Base-by-base conservation (phyloP, 225 moss, liverwort and hornwort genomes). In the Straminergon stramineum region DNA sequence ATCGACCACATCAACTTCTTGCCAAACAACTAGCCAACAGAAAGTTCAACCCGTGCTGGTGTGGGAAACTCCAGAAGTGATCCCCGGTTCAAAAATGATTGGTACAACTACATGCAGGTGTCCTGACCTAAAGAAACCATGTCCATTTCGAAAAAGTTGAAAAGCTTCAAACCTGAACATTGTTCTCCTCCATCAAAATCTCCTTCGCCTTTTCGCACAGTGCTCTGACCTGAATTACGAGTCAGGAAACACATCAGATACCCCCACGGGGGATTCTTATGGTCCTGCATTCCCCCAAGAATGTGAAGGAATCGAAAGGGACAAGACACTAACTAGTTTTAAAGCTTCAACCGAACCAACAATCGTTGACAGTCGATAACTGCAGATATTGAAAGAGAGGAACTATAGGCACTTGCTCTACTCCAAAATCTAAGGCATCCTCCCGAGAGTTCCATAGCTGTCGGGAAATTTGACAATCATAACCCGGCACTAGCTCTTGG, bases 161-260 rank as follows among this genome's bases (percentile, higher is more conserved):
- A 52, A 55, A n/a, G 84, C 13, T 57, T 39, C 27, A 60, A 87
- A 94, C 91, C 83, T 91, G 84, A 37, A 92, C 91, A 80, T 94
- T 93, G 22, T 92, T 92, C 79, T 92, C 89, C 85, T 91, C 60
- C 93, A 92, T 92, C 85, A 92, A 87, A 41, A 92, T 89, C 79
- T 91, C 89, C 78, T 93, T 93, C 32, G 92, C 91, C 85, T 93
- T 91, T 70, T 94, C 90, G 48, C 91, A 94, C 24, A 92, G 17
- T 75, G 82, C 82, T 69, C 88, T 86, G 51, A 91, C 91, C 84
- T 92, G 88, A 35, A 75, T 84, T 32, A 37, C 84, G 17, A 81
- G n/a, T 35, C 60, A 87, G 16, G 53, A 73, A 85, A 87, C 2
- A 32, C 62, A 79, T 93, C 64, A 91, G 67, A 83, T 30, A 73